These are phyloP conservation scores for Priceomyces fermenticarens DNA, from an alignment of 805 yeast genomes.

Conservation along the genomic window DNA sequence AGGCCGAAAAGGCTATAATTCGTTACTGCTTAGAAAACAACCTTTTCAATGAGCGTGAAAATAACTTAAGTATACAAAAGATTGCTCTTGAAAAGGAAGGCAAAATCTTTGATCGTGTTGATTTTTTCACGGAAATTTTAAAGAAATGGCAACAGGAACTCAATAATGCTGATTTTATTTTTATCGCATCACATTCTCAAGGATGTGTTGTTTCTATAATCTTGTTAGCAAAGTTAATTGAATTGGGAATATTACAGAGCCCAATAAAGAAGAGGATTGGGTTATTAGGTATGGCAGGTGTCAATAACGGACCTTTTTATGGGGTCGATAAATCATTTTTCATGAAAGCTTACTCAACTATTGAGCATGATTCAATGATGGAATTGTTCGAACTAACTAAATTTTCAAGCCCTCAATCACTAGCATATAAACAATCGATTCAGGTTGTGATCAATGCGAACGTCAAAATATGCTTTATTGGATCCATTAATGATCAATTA, in stretches of 20 bases:
- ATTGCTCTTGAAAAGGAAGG: constrained; percentile 95
- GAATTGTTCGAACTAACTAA: constrained; percentile 89
- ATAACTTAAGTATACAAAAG: constrained; percentile 61
- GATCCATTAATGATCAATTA: constrained; percentile 89
- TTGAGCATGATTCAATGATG: constrained; percentile 80
- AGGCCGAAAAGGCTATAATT: constrained; percentile 76
- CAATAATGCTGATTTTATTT: constrained; percentile 75
- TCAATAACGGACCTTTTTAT: constrained; percentile 89
- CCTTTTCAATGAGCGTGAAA: constrained; percentile 29
- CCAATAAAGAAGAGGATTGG: constrained; percentile 53
- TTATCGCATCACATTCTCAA: constrained; percentile 92
- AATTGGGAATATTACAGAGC: constrained; percentile 44
- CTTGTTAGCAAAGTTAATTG: constrained; percentile 69
- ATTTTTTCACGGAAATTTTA: constrained; percentile 70
- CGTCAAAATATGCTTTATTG: constrained; percentile 77
- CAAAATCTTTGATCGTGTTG: constrained; percentile 80
- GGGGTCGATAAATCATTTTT: constrained; percentile 83
- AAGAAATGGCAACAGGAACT: constrained; percentile 62
- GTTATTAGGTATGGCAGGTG: constrained; percentile 91
- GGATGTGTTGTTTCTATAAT: constrained; percentile 91
- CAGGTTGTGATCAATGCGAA: constrained; percentile 63
- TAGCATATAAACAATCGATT: constrained; percentile 65
- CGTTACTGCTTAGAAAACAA: constrained; percentile 53
- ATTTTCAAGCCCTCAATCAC: constrained; percentile 67
- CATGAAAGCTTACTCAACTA: constrained; percentile 84